Conservation (phyloP, 2,329 filamentous ascomycete species). For the Colletotrichum chrysophilum region DNA sequence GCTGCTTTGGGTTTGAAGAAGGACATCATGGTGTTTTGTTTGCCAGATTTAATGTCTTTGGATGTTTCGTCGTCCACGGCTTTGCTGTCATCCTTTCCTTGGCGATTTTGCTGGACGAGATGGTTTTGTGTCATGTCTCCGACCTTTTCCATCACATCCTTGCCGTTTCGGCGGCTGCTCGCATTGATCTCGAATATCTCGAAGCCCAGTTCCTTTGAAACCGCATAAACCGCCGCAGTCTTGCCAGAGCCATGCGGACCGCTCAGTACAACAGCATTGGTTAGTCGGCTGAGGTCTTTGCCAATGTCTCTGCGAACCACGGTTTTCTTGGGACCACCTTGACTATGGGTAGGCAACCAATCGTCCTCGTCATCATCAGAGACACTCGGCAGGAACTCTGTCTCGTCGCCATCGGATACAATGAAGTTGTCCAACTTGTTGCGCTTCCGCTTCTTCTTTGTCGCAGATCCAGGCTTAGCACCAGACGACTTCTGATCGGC, state of each 20-base stretch:
- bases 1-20: constrained; percentile 73
- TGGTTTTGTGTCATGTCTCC: constrained; percentile 98
- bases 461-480: constrained; percentile 28
- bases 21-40: constrained; percentile 79
- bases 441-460: constrained; percentile 71
- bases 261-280: constrained; percentile 85
- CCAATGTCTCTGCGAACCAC: constrained; percentile 53
- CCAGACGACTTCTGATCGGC: constrained; percentile 31
- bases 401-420: constrained; percentile 78
- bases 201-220: constrained; percentile 89
- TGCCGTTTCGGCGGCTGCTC: constrained; percentile 81
- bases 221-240: constrained; percentile 89
- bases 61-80: constrained; percentile 51
- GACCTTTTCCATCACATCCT: constrained; percentile 88
- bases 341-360: constrained; percentile 39
- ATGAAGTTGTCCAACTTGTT: constrained; percentile 83
- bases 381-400: constrained; percentile 71
- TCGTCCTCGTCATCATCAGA: constrained; percentile 61
- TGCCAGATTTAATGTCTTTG: constrained; percentile 67
- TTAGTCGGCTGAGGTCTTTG: constrained; percentile 55
- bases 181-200: constrained; percentile 96
- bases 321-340: constrained; percentile 53
- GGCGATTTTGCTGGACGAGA: constrained; percentile 66
- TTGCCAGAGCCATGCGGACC: constrained; percentile 92
- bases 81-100: constrained; percentile 33